Conservation (phyloP, 106 monocot species). For the Allium fistulosum region DNA sequence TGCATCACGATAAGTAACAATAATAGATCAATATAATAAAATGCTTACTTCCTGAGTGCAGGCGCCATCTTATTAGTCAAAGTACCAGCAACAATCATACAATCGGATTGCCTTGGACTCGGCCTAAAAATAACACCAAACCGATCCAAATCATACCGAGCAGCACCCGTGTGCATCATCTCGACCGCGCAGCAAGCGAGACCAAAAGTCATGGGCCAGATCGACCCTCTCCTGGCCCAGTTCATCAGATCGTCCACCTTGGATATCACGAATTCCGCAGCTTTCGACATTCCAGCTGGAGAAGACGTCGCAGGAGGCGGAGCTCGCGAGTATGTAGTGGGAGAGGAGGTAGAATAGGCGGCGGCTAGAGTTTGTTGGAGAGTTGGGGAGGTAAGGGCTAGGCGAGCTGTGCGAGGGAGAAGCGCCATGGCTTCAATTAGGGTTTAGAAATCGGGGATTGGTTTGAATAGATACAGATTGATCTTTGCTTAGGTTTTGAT, state of each 20-base stretch:
- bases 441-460: slow-evolving; percentile 12
- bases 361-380: slow-evolving; percentile 15
- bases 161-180: slow-evolving; percentile 98
- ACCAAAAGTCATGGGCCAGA: slow-evolving; percentile 95
- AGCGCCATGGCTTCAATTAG: slow-evolving; percentile 41
- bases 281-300: slow-evolving; percentile 65
- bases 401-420: slow-evolving; percentile 63
- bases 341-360: slow-evolving; percentile 22
- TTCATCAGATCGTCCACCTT: slow-evolving; percentile 97
- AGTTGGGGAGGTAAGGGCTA: slow-evolving; percentile 30
- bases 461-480: not conserved
- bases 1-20: too few species aligned
- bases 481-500: too few species aligned
- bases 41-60: slow-evolving; percentile 77
- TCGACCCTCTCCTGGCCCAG: slow-evolving; percentile 86
- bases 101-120: slow-evolving; percentile 94
- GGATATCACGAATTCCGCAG: slow-evolving; percentile 92
- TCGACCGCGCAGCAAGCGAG: slow-evolving; percentile 98
- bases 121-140: slow-evolving; percentile 97
- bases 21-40: not conserved
- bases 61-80: slow-evolving; percentile 93
- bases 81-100: slow-evolving; percentile 99
- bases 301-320: slow-evolving; percentile 47
- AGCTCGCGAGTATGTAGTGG: slow-evolving; percentile 33
- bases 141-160: slow-evolving; percentile 89